Evolutionary conservation across 2,329 filamentous ascomycete genomes (phyloP).

Genomic region (Sporothrix inflata): DNA sequence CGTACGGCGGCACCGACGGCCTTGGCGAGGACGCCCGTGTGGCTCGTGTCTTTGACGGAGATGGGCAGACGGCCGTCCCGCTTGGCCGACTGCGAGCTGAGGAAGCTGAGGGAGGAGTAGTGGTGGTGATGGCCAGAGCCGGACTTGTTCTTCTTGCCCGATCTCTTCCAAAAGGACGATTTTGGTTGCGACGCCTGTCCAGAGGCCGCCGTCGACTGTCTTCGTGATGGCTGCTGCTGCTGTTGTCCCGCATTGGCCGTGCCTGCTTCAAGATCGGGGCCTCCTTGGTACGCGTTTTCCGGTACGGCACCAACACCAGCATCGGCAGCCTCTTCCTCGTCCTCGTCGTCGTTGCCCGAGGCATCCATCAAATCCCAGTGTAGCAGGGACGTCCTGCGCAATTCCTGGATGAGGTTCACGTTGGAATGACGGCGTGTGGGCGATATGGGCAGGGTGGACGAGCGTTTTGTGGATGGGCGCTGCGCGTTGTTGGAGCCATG

Average conservation of each 20-base stretch:
- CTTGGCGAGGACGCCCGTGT: conserved; percentile 73
- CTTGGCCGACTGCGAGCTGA: conserved; percentile 46
- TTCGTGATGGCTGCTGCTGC: conserved; percentile 12
- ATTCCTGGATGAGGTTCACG: conserved; percentile 39
- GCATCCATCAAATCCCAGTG: conserved; percentile 21
- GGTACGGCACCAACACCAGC: background rate
- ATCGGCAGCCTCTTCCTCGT: background rate
- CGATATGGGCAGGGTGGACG: conserved; percentile 31
- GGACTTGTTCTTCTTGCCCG: background rate
- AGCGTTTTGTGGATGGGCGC: conserved; percentile 24
- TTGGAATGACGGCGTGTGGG: conserved; percentile 37
- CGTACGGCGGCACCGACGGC: conserved; percentile 67
- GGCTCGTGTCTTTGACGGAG: conserved; percentile 70
- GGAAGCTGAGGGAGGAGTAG: conserved; percentile 5
- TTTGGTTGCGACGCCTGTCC: background rate
- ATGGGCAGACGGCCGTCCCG: conserved; percentile 72
- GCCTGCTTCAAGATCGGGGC: background rate
- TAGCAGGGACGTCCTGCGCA: conserved; percentile 35
- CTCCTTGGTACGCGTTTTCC: background rate
- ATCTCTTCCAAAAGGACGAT: conserved; percentile 24
- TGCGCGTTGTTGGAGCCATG: background rate
- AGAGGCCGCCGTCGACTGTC: background rate
- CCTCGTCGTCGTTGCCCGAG: background rate
- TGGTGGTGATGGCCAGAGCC: background rate
- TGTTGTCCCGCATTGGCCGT: conserved; percentile 17